These are phyloP conservation scores for Dacryopinax primogenitus DNA, from an alignment of 768 basidiomycete genomes.

Conservation along the genomic window DNA sequence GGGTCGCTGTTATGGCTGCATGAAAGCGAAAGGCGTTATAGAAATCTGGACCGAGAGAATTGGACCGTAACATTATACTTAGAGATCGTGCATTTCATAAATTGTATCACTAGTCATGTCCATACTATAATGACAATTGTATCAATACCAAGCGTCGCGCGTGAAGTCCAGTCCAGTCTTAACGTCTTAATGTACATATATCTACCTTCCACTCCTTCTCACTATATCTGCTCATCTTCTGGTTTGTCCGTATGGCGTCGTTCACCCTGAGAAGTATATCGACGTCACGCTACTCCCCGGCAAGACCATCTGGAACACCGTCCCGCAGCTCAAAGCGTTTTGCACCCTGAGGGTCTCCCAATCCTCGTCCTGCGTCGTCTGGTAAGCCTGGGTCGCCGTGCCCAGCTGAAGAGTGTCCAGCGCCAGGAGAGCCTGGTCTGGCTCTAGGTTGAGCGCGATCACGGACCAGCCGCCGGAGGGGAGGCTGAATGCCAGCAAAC, in stretches of 20 bases:
- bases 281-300: slow-evolving; percentile 4
- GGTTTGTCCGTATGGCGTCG: no score
- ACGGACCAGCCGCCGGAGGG: background rate
- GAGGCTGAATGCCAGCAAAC: background rate
- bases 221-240: no score
- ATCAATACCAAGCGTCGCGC: background rate
- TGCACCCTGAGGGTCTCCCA: background rate
- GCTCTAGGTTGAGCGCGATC: background rate
- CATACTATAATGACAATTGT: background rate
- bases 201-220: background rate
- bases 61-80: background rate
- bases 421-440: background rate
- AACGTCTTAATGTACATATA: background rate
- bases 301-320: background rate
- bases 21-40: background rate
- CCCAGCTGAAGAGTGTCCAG: background rate
- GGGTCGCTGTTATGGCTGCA: background rate
- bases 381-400: background rate
- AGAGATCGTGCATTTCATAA: background rate
- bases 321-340: background rate
- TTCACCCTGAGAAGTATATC: background rate
- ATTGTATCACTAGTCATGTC: background rate
- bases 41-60: no score
- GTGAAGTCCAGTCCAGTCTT: no score
- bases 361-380: background rate